A percentile compares a stretch with the other conserved stretches of the same genome.
Conservation (phyloP, 1,284 basidiomycete species). For the Melampsora larici-populina region DNA sequence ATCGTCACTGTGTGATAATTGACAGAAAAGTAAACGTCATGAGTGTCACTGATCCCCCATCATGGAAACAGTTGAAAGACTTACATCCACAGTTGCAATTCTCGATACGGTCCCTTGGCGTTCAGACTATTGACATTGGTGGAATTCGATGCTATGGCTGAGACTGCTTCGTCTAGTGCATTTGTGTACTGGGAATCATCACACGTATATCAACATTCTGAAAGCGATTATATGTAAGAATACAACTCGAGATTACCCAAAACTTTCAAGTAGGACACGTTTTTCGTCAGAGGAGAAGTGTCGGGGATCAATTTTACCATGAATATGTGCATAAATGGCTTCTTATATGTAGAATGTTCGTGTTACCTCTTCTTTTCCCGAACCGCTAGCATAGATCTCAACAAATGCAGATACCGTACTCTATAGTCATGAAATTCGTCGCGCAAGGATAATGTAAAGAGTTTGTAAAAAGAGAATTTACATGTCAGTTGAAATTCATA, state of each 20-base stretch:
- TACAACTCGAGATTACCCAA: constrained; percentile 23
- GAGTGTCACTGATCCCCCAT: too few species aligned
- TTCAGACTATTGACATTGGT: constrained; percentile 56
- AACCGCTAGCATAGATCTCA: constrained; percentile 42
- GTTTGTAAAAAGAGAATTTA: too few species aligned
- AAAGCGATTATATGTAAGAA: background rate
- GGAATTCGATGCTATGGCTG: constrained; percentile 58
- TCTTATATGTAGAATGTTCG: background rate
- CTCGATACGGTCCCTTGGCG: constrained; percentile 69
- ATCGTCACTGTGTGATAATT: constrained; percentile 58
- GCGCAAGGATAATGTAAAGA: background rate
- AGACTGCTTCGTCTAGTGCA: constrained; percentile 23
- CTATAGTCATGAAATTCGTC: background rate
- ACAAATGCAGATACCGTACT: constrained; percentile 35
- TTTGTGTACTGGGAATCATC: constrained; percentile 27
- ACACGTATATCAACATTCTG: background rate
- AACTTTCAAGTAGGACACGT: constrained; percentile 2
- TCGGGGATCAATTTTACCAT: background rate
- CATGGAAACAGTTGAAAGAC: background rate
- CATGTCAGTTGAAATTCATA: background rate
- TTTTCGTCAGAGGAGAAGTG: background rate
- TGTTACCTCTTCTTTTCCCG: constrained; percentile 39
- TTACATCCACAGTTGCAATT: constrained; percentile 67
- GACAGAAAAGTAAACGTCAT: background rate
- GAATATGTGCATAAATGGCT: background rate